Evolutionary conservation across 768 basidiomycete species (phyloP), one percentile per base, ranked within the genome.

Genomic region (Russula foetens): DNA sequence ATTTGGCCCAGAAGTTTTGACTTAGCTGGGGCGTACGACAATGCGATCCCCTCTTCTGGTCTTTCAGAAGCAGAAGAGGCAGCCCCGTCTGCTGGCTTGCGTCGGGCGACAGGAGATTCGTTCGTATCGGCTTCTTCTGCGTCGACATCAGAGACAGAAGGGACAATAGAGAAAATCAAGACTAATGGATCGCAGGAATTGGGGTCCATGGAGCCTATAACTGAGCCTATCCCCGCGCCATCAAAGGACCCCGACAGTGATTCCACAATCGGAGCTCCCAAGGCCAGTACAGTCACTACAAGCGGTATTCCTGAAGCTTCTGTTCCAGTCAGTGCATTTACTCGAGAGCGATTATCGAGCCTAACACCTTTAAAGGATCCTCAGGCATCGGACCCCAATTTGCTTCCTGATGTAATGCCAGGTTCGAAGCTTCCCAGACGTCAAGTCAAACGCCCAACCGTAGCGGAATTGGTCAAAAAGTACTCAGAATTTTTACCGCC

Each of bases 381-480:
- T 23, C 51, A 28, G 26, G n/a, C 24, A 3, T 1, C 46, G n/a
- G 46, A 60, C 54, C 24, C 17, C 15, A 53, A 46, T 19, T 71
- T 66, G 26, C 65, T 57, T 46, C 50, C 23, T 70, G 71, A 15
- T 64, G 70, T 35, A 23, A 50, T 54, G 35, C 74, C 75, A 41
- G 67, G 71, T 8, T 90, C 89, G 28, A 80, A 82, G 61, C 72
- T 91, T 41, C 89, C 89, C 28, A 79, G 87, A 23, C 79, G 85
- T 15, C 68, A 78, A 8, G 70, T 72, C 1, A 76, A 80, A 51
- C 81, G 81, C 17, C 79, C 85, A 4, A 85, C 77, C 61, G 92
- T 97, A 0, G 90, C 93, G 17, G 92, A 96, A 63, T 75, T 95
- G 23, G 89, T 95, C 17, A 87, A 82, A 63, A 86, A 84, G 56